These are phyloP conservation scores for Magnusiomyces fungicola DNA, from an alignment of 1,139 yeast genomes.

Conservation along the genomic window DNA sequence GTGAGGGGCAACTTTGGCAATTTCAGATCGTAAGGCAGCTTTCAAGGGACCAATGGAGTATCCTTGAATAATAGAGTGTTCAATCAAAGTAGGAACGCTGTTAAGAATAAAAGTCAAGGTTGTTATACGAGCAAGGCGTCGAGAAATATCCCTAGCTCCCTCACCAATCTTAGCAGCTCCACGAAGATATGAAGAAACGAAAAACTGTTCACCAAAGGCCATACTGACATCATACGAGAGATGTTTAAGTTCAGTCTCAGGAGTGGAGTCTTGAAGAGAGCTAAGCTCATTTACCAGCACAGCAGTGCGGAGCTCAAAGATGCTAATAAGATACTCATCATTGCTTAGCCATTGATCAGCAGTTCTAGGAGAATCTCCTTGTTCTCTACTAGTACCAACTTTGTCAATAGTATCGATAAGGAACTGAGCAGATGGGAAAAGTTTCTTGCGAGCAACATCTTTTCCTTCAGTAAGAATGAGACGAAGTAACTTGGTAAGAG, in stretches of 20 bases:
- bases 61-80: constrained; percentile 41
- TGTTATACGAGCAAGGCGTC: constrained; percentile 42
- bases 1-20: constrained; percentile 26
- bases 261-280: neutral
- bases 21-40: constrained; percentile 39
- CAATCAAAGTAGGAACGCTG: constrained; percentile 22
- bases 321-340: constrained; percentile 46
- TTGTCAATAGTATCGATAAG: constrained; percentile 22
- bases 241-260: neutral
- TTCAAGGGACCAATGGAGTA: constrained; percentile 21
- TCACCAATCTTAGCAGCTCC: neutral
- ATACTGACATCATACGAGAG: neutral
- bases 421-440: constrained; percentile 21
- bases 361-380: constrained; percentile 32
- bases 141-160: constrained; percentile 46
- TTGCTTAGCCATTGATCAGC: constrained; percentile 39
- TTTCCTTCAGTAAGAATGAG: constrained; percentile 3
- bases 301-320: neutral
- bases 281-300: neutral
- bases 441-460: constrained; percentile 34
- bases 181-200: neutral
- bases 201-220: constrained; percentile 7
- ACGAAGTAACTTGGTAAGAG: constrained; percentile 2
- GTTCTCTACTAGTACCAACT: constrained; percentile 27
- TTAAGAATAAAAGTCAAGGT: neutral